Base-by-base conservation (phyloP, 441 rosid species). In the Adansonia madagascariensis region DNA sequence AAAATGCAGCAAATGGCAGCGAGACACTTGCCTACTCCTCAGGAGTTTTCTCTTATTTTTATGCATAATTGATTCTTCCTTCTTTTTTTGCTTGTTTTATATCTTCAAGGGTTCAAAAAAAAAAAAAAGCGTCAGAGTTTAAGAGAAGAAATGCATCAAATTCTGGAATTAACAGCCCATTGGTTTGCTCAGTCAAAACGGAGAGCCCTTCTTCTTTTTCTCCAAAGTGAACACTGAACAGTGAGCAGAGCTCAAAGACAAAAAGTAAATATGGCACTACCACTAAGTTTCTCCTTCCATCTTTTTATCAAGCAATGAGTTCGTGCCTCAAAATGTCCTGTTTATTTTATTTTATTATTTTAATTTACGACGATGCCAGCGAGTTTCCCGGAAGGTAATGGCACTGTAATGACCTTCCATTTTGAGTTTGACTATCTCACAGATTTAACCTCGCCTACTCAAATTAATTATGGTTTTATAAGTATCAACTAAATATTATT, bases 131-230 rank as follows among this genome's bases (percentile, higher is more conserved):
- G 77, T 74, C 61, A 74, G 75, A 57, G 75, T 8, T 61, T 10
- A 70, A 27, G 81, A 74, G 82, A 72, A 76, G 74, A 82, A 69
- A 77, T 79, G 77, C 88, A 78, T 80, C 77, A 85, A 80, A 77
- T 85, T 84, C 80, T 44, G 90, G 71, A 77, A 81, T n/a, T 11
- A 75, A 50, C 86, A 76, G 84, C 67, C 67, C 86, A 85, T 82
- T 83, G 87, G 86, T 82, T 84, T 85, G 85, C 84, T 83, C 9
- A 27, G 35, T 27, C 35, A 68, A 74, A 75, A 70, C 27, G 62
- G 43, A 24, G 77, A 78, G 79, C 69, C 31, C 64, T 39, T 5
- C 20, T 11, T 6, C 31, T 72, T 52, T 15, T 44, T 4, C 18
- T 18, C 8, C 49, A n/a, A 18, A 44, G 44, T 49, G 57, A 39